These are phyloP conservation scores for Podila clonocystis DNA, from an alignment of 192 early-diverging fungal species.

Conservation along the genomic window DNA sequence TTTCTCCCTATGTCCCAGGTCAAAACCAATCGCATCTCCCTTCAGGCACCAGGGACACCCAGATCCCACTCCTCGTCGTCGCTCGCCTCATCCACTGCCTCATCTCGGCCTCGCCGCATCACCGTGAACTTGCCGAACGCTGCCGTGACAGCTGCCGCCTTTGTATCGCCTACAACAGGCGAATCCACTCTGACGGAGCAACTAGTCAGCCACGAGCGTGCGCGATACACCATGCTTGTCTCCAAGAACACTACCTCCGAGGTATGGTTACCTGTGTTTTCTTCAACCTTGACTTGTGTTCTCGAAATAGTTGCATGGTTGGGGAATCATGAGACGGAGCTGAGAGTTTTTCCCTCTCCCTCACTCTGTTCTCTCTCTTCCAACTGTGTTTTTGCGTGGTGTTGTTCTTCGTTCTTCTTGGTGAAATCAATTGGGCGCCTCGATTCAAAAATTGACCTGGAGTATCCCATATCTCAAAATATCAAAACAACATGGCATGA, in stretches of 20 bases:
- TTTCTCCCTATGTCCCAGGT: slow-evolving; percentile 8
- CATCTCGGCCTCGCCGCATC: slow-evolving; percentile 26
- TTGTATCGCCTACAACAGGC: slow-evolving; percentile 10
- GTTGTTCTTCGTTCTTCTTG: not conserved
- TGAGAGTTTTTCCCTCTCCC: not conserved
- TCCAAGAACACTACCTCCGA: slow-evolving; percentile 20
- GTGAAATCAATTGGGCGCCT: not conserved
- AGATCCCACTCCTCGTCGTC: slow-evolving; percentile 10
- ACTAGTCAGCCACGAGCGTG: not conserved
- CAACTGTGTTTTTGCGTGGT: not conserved
- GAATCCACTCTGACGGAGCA: slow-evolving; percentile 9
- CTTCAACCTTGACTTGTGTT: not conserved
- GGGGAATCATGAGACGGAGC: too few species aligned
- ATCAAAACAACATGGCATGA: not conserved
- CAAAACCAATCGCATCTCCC: slow-evolving; percentile 11
- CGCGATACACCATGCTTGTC: not conserved
- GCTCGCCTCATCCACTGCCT: not conserved
- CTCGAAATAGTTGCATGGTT: not conserved
- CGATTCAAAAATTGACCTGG: too few species aligned
- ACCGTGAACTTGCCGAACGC: slow-evolving; percentile 23
- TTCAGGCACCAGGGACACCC: slow-evolving; percentile 6
- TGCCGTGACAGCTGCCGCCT: slow-evolving; percentile 18
- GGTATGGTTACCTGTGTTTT: slow-evolving; percentile 7
- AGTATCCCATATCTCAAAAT: too few species aligned
- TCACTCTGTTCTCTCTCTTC: not conserved